phyloP scores from a whole-genome alignment of 208 protist genomes.

The Leishmania arabica region DNA sequence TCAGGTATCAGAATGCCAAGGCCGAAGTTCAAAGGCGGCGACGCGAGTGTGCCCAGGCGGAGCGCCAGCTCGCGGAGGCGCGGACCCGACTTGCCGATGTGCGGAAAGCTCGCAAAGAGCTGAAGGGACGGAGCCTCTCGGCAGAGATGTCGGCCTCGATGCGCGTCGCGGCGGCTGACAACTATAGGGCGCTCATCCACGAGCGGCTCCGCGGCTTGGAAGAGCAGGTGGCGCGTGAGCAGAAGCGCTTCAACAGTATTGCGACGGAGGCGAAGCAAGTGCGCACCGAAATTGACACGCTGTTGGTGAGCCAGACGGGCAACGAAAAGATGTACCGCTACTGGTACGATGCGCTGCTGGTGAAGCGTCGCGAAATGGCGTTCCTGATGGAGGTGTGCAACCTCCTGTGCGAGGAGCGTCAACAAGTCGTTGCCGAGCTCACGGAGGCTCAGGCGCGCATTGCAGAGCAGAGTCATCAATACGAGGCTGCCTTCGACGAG shows the following conservation, averaged over 20 bases:
- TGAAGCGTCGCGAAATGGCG: slow-evolving; percentile 91
- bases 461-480: slow-evolving; percentile 49
- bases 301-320: slow-evolving; percentile 82
- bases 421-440: slow-evolving; percentile 52
- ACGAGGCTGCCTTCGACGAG: slow-evolving; percentile 76
- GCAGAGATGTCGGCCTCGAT: slow-evolving; percentile 7
- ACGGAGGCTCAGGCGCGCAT: slow-evolving; percentile 40
- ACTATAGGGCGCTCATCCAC: slow-evolving; percentile 35
- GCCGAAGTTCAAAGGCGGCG: slow-evolving; percentile 46
- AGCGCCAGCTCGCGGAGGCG: slow-evolving; percentile 40
- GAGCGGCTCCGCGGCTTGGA: slow-evolving; percentile 89
- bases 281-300: slow-evolving; percentile 86
- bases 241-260: slow-evolving; percentile 85
- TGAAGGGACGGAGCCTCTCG: slow-evolving; percentile 10
- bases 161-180: slow-evolving; percentile 10
- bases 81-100: slow-evolving; percentile 38
- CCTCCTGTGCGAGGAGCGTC: slow-evolving; percentile 83
- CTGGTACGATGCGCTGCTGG: slow-evolving; percentile 83
- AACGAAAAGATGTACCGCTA: slow-evolving; percentile 89
- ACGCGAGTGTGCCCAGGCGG: slow-evolving; percentile 44
- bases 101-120: slow-evolving; percentile 9
- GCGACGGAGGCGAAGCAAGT: slow-evolving; percentile 76
- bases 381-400: slow-evolving; percentile 93
- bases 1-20: slow-evolving; percentile 53
- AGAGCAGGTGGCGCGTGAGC: slow-evolving; percentile 80